These are phyloP conservation scores for Chrysoporthe austroafricana DNA, from an alignment of 2,329 filamentous ascomycete genomes.

Conservation along the genomic window DNA sequence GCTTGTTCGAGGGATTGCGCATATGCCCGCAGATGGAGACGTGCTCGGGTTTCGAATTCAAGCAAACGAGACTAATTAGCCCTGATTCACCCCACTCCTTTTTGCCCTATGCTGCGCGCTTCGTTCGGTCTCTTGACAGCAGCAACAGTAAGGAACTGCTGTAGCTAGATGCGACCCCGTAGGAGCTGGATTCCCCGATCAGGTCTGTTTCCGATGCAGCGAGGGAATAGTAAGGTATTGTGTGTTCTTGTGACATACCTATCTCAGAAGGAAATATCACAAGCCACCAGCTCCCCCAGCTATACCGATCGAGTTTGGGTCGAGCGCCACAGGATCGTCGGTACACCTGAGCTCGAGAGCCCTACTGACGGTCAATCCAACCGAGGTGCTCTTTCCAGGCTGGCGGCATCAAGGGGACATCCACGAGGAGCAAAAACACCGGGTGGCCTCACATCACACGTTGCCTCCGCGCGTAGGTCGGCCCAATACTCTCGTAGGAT, in stretches of 20 bases:
- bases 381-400: no score
- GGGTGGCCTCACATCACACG: neutral
- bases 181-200: neutral
- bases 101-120: neutral
- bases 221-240: neutral
- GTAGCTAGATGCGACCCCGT: neutral
- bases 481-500: neutral
- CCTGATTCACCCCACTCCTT: neutral
- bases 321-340: neutral
- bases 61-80: neutral
- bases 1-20: neutral
- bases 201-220: neutral
- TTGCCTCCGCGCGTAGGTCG: neutral
- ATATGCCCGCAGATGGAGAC: slow-evolving; percentile 4
- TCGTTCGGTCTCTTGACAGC: neutral
- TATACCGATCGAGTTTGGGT: neutral
- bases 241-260: neutral
- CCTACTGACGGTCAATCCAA: no score
- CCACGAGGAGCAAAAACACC: no score
- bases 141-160: neutral
- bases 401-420: no score
- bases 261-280: neutral
- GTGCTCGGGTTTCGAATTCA: neutral
- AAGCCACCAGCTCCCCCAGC: neutral
- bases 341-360: neutral